Conservation (phyloP, 2,329 filamentous ascomycete genomes). For the Botrytis cinerea region DNA sequence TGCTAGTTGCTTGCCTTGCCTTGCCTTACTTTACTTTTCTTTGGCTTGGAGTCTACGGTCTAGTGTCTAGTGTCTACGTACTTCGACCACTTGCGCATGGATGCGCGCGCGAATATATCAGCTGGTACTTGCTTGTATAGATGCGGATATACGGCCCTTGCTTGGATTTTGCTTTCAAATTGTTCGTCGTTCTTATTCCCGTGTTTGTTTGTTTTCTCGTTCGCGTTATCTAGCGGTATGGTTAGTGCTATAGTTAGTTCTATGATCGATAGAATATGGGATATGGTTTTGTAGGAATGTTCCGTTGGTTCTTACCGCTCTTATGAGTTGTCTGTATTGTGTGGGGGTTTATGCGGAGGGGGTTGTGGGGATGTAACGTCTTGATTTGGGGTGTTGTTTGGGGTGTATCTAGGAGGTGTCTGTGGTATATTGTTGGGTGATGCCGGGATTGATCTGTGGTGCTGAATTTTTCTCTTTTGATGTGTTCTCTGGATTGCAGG, state of each 20-base stretch:
- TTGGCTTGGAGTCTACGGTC: background rate
- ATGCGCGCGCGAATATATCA: background rate
- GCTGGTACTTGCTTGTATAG: background rate
- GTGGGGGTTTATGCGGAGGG: background rate
- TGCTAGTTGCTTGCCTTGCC: too few relatives aligned
- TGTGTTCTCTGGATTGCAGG: background rate
- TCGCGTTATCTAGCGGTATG: background rate
- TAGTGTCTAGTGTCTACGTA: background rate
- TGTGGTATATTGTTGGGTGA: background rate
- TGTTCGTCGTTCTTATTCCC: background rate
- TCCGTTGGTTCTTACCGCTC: background rate
- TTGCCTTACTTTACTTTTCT: background rate
- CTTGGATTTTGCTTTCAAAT: background rate
- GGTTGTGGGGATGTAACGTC: background rate
- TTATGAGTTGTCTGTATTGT: background rate
- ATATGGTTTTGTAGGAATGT: background rate
- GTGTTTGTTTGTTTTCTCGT: background rate
- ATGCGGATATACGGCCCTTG: background rate
- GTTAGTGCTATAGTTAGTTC: background rate
- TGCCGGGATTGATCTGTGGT: background rate
- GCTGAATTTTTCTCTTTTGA: background rate
- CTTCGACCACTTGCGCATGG: background rate
- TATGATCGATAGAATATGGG: background rate
- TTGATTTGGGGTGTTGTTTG: background rate
- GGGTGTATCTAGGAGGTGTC: background rate